A percentile compares a stretch with the other conserved stretches of the same genome.
phyloP scores from a whole-genome alignment of 257 asterid species.

The Eucommia ulmoides region DNA sequence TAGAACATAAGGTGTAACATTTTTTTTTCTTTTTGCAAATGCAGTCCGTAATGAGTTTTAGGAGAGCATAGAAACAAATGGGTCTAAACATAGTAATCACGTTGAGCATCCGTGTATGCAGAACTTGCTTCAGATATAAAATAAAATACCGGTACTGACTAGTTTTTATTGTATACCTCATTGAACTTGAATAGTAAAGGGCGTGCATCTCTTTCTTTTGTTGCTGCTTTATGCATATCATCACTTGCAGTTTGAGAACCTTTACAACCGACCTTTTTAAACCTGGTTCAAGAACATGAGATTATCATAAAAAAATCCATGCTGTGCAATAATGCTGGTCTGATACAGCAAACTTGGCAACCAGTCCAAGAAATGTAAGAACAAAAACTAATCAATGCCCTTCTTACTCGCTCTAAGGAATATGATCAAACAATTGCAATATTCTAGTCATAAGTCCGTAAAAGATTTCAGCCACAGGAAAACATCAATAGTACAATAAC shows the following conservation, averaged over 20 bases:
- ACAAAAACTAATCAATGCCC: too few species aligned
- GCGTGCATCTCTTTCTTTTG: constrained; percentile 52
- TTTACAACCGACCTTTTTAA: constrained; percentile 35
- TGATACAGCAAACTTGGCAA: too few species aligned
- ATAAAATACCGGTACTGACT: neutral
- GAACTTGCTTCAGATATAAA: neutral
- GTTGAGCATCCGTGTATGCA: neutral
- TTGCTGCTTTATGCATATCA: constrained; percentile 22
- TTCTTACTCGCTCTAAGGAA: too few species aligned
- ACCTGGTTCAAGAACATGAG: constrained; percentile 31
- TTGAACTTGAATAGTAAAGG: constrained; percentile 73
- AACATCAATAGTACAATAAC: too few species aligned
- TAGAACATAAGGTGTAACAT: neutral
- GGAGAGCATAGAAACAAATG: neutral
- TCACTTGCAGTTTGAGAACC: constrained; percentile 24
- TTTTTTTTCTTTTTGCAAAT: neutral
- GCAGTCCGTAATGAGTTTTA: neutral
- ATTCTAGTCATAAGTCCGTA: too few species aligned
- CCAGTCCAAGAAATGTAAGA: too few species aligned
- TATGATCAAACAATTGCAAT: too few species aligned
- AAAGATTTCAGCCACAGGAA: too few species aligned
- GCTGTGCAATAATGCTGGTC: too few species aligned
- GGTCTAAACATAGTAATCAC: neutral
- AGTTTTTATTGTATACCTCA: constrained; percentile 62
- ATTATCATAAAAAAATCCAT: too few species aligned